phyloP scores from a whole-genome alignment of 2,329 filamentous ascomycete genomes.

The Lachnellula hyalina region DNA sequence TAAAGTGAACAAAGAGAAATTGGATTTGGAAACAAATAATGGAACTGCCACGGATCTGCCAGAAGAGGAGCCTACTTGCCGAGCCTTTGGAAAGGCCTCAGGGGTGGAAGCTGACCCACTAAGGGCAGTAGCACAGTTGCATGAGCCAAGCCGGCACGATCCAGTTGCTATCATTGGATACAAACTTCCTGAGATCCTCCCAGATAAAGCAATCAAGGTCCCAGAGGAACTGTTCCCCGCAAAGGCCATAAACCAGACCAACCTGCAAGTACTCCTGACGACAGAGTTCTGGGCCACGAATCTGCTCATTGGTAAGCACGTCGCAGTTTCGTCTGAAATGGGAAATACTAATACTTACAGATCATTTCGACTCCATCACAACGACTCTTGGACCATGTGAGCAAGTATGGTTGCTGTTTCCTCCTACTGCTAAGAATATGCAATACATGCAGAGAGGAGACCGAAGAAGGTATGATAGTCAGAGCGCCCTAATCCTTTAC shows the following conservation, averaged over 20 bases:
- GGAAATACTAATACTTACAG: not conserved
- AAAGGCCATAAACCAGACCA: not conserved
- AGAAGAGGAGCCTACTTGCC: no score
- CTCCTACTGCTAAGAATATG: slow-evolving; percentile 13
- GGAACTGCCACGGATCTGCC: no score
- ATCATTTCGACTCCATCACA: slow-evolving; percentile 9
- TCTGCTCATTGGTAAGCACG: slow-evolving; percentile 10
- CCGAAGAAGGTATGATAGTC: not conserved
- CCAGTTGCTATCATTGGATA: not conserved
- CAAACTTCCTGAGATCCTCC: not conserved
- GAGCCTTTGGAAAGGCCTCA: no score
- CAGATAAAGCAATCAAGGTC: not conserved
- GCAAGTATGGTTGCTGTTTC: slow-evolving; percentile 15
- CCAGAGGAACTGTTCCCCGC: slow-evolving; percentile 1
- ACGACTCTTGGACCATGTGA: slow-evolving; percentile 4
- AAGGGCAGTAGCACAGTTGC: slow-evolving; percentile 8
- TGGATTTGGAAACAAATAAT: not conserved
- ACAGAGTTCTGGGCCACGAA: slow-evolving; percentile 10
- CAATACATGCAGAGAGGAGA: slow-evolving; percentile 3
- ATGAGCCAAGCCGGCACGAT: not conserved
- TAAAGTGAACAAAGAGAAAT: no score
- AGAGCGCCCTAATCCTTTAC: no score
- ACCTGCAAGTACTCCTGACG: slow-evolving; percentile 11
- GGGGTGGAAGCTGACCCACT: slow-evolving; percentile 1
- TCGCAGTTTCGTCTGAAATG: not conserved